Evolutionary conservation across 306 rosid species (phyloP).

Genomic region (Gynostemma pentaphyllum): DNA sequence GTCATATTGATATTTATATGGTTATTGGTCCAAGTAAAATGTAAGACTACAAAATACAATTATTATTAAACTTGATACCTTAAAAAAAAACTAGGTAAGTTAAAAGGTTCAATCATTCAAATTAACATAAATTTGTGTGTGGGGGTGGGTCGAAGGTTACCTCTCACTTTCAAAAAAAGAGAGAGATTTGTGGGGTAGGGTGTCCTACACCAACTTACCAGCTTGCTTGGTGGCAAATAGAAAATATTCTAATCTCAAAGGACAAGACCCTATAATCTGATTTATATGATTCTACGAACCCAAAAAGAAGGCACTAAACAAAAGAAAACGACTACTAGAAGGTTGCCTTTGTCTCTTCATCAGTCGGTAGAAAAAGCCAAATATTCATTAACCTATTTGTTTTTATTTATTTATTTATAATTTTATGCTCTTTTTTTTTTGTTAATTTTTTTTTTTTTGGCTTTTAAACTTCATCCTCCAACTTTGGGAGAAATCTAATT

Average conservation of each 20-base stretch:
- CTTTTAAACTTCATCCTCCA: background rate
- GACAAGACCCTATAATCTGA: background rate
- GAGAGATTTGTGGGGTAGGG: constrained; percentile 3
- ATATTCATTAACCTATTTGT: background rate
- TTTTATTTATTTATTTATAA: too few relatives aligned
- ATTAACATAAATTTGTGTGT: background rate
- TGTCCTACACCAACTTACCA: background rate
- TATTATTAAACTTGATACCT: too few relatives aligned
- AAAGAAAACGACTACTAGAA: background rate
- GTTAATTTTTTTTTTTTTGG: too few relatives aligned
- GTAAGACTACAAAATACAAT: too few relatives aligned
- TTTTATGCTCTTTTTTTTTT: too few relatives aligned
- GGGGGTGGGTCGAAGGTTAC: constrained; percentile 1
- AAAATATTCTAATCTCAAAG: background rate
- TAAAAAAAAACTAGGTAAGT: too few relatives aligned
- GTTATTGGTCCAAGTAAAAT: too few relatives aligned
- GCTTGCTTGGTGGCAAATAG: background rate
- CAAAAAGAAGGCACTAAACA: background rate
- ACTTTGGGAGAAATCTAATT: background rate
- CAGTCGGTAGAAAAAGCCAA: constrained; percentile 6
- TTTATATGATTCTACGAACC: constrained; percentile 4
- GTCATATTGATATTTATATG: too few relatives aligned
- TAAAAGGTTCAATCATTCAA: background rate
- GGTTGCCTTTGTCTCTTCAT: constrained; percentile 3
- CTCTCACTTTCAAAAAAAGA: background rate